These are phyloP conservation scores for Omphalotus guepiniiformis DNA, from an alignment of 768 basidiomycete genomes.

Conservation along the genomic window DNA sequence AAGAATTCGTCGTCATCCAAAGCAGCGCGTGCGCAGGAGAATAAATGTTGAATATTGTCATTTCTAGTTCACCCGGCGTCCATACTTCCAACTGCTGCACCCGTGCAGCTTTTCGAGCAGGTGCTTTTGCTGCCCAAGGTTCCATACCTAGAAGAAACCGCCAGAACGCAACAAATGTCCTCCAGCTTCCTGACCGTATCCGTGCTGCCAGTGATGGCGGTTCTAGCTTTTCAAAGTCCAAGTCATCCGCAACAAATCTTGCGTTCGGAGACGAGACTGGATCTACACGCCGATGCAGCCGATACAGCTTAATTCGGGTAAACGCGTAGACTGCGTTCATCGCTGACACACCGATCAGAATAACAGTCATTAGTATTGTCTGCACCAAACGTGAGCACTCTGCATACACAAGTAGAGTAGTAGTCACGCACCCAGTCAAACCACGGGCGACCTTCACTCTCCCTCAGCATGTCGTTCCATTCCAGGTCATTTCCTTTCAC, in stretches of 20 bases:
- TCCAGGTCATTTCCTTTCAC: conserved; percentile 65
- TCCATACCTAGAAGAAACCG: conserved; percentile 65
- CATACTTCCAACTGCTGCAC: conserved; percentile 81
- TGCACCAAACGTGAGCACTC: conserved; percentile 20
- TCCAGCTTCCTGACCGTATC: conserved; percentile 43
- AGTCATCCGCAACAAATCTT: conserved; percentile 50
- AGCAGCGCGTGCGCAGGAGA: conserved; percentile 72
- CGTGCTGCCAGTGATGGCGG: conserved; percentile 44
- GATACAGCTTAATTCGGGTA: conserved; percentile 65
- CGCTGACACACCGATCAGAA: conserved; percentile 51
- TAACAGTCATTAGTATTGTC: conserved; percentile 61
- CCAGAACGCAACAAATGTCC: conserved; percentile 50
- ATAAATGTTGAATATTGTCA: conserved; percentile 67
- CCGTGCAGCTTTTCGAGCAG: conserved; percentile 38
- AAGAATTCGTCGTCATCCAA: conserved; percentile 66
- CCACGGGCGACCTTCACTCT: conserved; percentile 61
- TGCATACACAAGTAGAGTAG: conserved; percentile 12
- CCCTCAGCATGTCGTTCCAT: conserved; percentile 77
- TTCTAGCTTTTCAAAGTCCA: conserved; percentile 40
- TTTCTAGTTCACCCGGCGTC: conserved; percentile 70
- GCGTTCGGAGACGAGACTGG: conserved; percentile 69
- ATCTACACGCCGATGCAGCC: conserved; percentile 57
- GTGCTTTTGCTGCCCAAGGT: conserved; percentile 33
- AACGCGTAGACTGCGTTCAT: conserved; percentile 65
- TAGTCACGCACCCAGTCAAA: conserved; percentile 67